Evolutionary conservation across 495 filamentous ascomycete genomes (phyloP).

Genomic region (Extremus antarcticus): DNA sequence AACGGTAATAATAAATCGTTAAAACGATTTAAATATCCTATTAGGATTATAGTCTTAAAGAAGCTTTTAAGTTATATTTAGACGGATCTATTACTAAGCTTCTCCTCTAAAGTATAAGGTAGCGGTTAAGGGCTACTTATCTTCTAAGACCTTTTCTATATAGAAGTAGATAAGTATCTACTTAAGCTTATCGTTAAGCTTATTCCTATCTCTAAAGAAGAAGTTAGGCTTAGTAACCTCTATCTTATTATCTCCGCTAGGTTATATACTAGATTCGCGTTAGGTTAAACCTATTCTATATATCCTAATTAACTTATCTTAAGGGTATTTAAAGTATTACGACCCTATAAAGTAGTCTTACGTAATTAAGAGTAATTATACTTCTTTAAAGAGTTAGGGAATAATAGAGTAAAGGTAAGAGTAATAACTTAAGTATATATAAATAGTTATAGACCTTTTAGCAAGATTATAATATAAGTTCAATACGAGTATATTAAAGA

Average conservation of each 20-base stretch:
- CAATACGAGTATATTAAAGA: no score
- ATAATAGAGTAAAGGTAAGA: no score
- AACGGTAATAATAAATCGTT: neutral
- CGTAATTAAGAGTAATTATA: no score
- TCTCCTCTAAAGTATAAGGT: neutral
- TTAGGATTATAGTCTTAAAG: no score
- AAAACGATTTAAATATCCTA: no score
- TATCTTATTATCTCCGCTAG: neutral
- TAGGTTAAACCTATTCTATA: neutral
- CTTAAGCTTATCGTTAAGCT: constrained; percentile 4
- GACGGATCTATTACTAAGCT: neutral
- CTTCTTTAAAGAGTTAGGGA: no score
- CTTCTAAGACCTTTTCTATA: neutral
- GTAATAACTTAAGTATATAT: no score
- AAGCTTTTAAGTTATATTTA: neutral
- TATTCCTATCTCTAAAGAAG: neutral
- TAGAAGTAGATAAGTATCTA: neutral
- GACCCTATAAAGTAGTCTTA: no score
- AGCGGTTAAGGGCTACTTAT: neutral
- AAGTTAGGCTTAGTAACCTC: neutral
- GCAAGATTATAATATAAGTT: no score
- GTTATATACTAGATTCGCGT: neutral
- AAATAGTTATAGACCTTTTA: no score
- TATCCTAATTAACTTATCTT: neutral
- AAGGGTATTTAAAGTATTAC: no score